phyloP scores from a whole-genome alignment of 2,329 filamentous ascomycete genomes.

The Arthrinium phaeospermum region DNA sequence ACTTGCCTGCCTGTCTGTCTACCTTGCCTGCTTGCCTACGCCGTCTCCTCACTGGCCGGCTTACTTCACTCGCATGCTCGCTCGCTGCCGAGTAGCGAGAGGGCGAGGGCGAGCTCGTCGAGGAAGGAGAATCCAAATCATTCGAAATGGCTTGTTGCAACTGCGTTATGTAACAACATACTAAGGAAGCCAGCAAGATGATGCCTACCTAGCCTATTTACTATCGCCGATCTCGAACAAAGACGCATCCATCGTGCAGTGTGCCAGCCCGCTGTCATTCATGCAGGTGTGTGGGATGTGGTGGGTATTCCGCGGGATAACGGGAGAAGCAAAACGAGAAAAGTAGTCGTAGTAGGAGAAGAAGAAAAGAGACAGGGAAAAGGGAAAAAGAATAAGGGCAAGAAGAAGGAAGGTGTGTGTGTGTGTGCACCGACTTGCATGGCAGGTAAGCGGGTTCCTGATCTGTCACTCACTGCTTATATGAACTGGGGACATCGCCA shows the following conservation, averaged over 20 bases:
- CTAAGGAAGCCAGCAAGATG: background rate
- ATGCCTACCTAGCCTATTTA: too few relatives aligned
- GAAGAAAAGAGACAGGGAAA: background rate
- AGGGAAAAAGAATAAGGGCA: background rate
- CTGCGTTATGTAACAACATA: background rate
- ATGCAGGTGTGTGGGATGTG: background rate
- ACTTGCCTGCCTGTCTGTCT: background rate
- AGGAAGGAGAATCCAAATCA: background rate
- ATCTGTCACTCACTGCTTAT: background rate
- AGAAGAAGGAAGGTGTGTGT: background rate
- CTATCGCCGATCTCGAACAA: background rate
- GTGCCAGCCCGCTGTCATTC: conserved; percentile 7
- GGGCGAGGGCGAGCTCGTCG: background rate
- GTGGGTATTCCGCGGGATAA: background rate
- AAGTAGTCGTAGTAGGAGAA: background rate
- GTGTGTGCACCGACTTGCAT: background rate
- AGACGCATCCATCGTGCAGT: background rate
- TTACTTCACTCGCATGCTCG: background rate
- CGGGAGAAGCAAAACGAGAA: background rate
- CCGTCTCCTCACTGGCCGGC: background rate
- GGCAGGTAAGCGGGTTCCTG: background rate
- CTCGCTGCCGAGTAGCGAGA: background rate
- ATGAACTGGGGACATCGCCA: background rate
- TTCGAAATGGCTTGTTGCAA: background rate
- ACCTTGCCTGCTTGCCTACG: background rate